phyloP scores from a whole-genome alignment of 495 filamentous ascomycete species.

The Parachaetomium inaequale region DNA sequence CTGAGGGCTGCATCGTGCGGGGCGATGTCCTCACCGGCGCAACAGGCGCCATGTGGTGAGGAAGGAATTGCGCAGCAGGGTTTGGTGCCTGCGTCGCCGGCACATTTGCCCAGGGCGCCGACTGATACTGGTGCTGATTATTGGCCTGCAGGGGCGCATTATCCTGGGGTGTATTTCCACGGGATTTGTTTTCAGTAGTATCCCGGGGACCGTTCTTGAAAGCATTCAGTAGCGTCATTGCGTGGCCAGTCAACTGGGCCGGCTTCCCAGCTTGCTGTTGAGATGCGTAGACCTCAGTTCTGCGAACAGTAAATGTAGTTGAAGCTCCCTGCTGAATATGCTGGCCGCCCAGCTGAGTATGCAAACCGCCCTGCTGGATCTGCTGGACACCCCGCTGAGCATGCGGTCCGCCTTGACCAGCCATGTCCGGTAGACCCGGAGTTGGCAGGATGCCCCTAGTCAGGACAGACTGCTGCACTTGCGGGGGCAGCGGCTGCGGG shows the following conservation, averaged over 20 bases:
- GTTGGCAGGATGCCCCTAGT: constrained; percentile 30
- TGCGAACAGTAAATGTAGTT: constrained; percentile 9
- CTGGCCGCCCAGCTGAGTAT: constrained; percentile 31
- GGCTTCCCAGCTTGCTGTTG: constrained; percentile 53
- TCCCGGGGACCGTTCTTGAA: constrained; percentile 49
- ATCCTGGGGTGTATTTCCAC: constrained; percentile 15
- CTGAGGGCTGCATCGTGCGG: constrained; percentile 3
- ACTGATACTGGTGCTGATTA: constrained; percentile 22
- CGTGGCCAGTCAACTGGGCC: constrained; percentile 61
- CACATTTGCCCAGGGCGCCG: constrained; percentile 18
- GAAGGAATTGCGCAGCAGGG: constrained; percentile 25
- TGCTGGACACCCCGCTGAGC: constrained; percentile 32
- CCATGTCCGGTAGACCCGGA: constrained; percentile 25
- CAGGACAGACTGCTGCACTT: constrained; percentile 45
- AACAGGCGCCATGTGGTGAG: constrained; percentile 17
- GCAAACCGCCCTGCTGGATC: constrained; percentile 33
- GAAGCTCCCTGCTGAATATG: constrained; percentile 37
- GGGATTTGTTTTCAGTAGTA: constrained; percentile 14
- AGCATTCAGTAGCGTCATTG: constrained; percentile 58
- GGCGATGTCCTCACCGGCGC: constrained; percentile 11
- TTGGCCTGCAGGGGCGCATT: constrained; percentile 11
- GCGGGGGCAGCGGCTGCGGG: constrained; percentile 53
- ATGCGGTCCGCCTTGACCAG: constrained; percentile 38
- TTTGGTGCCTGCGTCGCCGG: constrained; percentile 16
- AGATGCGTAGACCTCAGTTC: constrained; percentile 46